Evolutionary conservation across 441 rosid species (phyloP).

Genomic region (Erodium trifolium): DNA sequence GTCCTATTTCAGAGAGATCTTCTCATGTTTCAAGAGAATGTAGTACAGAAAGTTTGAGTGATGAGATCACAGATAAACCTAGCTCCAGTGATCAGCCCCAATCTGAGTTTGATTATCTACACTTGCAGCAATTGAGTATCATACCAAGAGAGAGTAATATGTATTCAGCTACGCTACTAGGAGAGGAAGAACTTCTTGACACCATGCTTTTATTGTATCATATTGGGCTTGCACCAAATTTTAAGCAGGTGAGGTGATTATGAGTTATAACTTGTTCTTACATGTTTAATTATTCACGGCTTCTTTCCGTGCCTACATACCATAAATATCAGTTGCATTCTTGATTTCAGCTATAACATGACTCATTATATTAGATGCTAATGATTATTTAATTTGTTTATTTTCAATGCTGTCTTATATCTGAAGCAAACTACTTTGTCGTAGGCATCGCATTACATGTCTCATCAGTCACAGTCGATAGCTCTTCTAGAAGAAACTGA

Average conservation of each 20-base stretch:
- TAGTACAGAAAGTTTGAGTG: conserved; percentile 66
- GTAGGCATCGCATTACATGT: conserved; percentile 83
- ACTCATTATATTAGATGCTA: neutral
- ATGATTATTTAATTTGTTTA: neutral
- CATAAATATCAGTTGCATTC: neutral
- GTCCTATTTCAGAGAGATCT: conserved; percentile 70
- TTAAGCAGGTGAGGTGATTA: conserved; percentile 68
- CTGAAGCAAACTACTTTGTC: conserved; percentile 23
- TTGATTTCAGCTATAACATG: conserved; percentile 1
- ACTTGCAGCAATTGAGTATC: conserved; percentile 46
- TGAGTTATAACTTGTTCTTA: neutral
- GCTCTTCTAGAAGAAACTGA: conserved; percentile 87
- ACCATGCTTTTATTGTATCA: conserved; percentile 70
- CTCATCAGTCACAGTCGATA: conserved; percentile 79
- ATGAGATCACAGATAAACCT: conserved; percentile 85
- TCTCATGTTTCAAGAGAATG: conserved; percentile 84
- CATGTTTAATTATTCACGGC: neutral
- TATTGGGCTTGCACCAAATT: conserved; percentile 84
- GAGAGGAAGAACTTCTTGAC: conserved; percentile 94
- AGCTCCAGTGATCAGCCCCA: conserved; percentile 85
- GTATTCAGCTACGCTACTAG: conserved; percentile 49
- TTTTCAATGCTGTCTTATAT: conserved; percentile 10
- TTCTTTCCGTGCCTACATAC: neutral
- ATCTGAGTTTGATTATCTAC: conserved; percentile 72
- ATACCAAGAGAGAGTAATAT: conserved; percentile 46